Percentiles rank a stretch among this genome's conserved stretches.
phyloP scores from a whole-genome alignment of 441 rosid species.

The Corymbia citriodora region DNA sequence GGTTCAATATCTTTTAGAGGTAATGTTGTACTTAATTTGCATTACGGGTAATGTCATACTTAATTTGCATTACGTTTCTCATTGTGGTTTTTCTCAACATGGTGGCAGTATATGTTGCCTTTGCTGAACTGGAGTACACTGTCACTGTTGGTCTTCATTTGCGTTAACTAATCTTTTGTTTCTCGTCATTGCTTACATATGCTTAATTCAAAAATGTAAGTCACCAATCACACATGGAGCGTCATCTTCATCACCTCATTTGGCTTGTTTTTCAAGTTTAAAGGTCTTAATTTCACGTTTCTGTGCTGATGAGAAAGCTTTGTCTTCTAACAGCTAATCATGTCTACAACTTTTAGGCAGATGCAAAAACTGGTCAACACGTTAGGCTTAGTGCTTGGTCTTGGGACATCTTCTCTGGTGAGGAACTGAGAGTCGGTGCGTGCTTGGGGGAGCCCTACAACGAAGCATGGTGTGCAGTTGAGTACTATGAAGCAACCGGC shows the following conservation, averaged over 20 bases:
- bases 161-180: not conserved
- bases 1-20: conserved; percentile 29
- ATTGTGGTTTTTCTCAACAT: not conserved
- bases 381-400: conserved; percentile 35
- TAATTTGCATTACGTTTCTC: not conserved
- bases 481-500: conserved; percentile 27
- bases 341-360: conserved; percentile 14
- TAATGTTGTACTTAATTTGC: not conserved
- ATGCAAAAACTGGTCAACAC: conserved; percentile 12
- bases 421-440: conserved; percentile 28
- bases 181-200: not conserved
- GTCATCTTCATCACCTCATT: not conserved
- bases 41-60: conserved; percentile 4
- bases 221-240: not conserved
- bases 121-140: not conserved
- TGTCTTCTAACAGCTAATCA: not conserved
- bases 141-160: not conserved
- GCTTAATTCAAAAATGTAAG: not conserved
- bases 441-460: conserved; percentile 34
- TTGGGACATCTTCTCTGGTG: conserved; percentile 30
- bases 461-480: conserved; percentile 29
- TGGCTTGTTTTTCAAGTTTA: not conserved
- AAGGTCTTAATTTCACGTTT: not conserved
- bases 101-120: not conserved
- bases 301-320: not conserved